phyloP scores from a whole-genome alignment of 2,329 filamentous ascomycete species.

The Colletotrichum graminicola region DNA sequence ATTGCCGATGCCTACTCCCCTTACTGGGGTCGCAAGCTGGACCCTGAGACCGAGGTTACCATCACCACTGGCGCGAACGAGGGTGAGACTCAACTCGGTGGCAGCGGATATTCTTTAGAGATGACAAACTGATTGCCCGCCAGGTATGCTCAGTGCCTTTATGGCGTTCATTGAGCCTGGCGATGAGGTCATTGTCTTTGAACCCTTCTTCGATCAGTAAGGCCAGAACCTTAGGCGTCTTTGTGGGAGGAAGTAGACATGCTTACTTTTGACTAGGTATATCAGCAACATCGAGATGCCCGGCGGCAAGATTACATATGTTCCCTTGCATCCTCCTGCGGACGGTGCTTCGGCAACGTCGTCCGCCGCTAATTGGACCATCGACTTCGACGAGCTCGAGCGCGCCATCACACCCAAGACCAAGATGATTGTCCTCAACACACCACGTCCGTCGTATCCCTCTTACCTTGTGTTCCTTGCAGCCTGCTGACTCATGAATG shows the following conservation, averaged over 20 bases:
- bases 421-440: slow-evolving; percentile 96
- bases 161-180: slow-evolving; percentile 97
- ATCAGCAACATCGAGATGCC: slow-evolving; percentile 99
- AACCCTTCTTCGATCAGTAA: slow-evolving; percentile 98
- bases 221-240: slow-evolving; percentile 46
- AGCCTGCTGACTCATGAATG: slow-evolving; percentile 39
- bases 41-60: slow-evolving; percentile 93
- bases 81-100: slow-evolving; percentile 53
- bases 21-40: slow-evolving; percentile 82
- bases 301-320: slow-evolving; percentile 93
- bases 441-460: slow-evolving; percentile 62
- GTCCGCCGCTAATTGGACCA: slow-evolving; percentile 87
- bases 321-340: slow-evolving; percentile 90
- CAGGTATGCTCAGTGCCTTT: slow-evolving; percentile 93
- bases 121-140: slow-evolving; percentile 3
- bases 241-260: not conserved
- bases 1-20: slow-evolving; percentile 93
- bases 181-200: slow-evolving; percentile 97
- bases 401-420: slow-evolving; percentile 85
- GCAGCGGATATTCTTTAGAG: not conserved
- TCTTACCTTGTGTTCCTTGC: not conserved
- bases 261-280: slow-evolving; percentile 65
- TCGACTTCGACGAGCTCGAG: slow-evolving; percentile 87
- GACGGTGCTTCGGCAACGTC: slow-evolving; percentile 84
- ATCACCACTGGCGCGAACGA: slow-evolving; percentile 95